Conservation (phyloP, 768 basidiomycete genomes). For the Mycena chlorophos region DNA sequence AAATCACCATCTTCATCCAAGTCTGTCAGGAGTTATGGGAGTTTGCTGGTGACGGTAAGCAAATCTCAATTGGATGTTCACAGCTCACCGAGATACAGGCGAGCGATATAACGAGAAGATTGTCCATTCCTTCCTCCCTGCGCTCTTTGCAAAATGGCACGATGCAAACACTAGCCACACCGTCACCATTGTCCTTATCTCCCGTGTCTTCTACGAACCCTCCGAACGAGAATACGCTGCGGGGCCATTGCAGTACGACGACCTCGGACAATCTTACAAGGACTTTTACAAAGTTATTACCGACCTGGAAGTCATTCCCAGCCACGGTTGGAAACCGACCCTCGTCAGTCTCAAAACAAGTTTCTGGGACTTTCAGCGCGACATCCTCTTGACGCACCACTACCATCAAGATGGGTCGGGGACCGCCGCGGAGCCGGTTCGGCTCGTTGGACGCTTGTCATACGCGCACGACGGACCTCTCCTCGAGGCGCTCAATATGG, state of each 20-base stretch:
- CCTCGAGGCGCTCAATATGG: conserved; percentile 93
- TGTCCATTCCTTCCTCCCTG: conserved; percentile 94
- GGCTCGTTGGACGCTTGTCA: conserved; percentile 76
- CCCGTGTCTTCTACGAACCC: conserved; percentile 85
- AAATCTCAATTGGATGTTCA: no score
- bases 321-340: conserved; percentile 81
- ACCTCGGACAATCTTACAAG: conserved; percentile 81
- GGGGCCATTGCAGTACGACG: conserved; percentile 75
- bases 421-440: conserved; percentile 52
- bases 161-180: conserved; percentile 87
- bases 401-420: conserved; percentile 62
- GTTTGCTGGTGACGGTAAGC: conserved; percentile 94
- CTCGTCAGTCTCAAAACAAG: conserved; percentile 86
- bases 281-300: conserved; percentile 96
- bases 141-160: conserved; percentile 83
- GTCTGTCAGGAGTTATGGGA: conserved; percentile 96
- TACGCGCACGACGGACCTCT: conserved; percentile 93
- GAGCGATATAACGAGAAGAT: conserved; percentile 96
- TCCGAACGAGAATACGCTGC: conserved; percentile 80
- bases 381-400: conserved; percentile 88
- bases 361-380: conserved; percentile 87
- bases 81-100: no score
- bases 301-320: conserved; percentile 75
- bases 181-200: conserved; percentile 92
- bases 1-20: conserved; percentile 92